Evolutionary conservation across 139 green algal species (phyloP).

Genomic region (Prasinococcaceae sp.): DNA sequence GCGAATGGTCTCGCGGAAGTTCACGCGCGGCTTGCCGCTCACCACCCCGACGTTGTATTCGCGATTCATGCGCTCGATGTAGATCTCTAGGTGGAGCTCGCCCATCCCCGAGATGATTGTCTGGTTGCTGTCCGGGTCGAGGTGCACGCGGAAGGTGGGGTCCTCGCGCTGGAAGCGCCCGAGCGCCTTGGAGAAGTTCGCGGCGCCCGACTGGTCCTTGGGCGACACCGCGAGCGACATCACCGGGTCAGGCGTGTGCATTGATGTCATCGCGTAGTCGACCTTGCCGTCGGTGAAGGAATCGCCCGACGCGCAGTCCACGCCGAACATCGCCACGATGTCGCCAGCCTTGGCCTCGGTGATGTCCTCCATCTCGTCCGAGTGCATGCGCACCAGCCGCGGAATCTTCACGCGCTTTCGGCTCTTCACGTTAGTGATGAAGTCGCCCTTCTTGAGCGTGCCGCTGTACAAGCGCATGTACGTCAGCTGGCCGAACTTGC

Average conservation of each 20-base stretch:
- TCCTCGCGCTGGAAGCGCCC: slow-evolving; percentile 85
- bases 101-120: slow-evolving; percentile 91
- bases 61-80: slow-evolving; percentile 89
- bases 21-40: slow-evolving; percentile 37
- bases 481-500: slow-evolving; percentile 91
- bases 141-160: slow-evolving; percentile 83
- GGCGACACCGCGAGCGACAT: slow-evolving; percentile 89
- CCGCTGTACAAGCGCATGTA: slow-evolving; percentile 92
- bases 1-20: slow-evolving; percentile 89
- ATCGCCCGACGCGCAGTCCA: slow-evolving; percentile 81
- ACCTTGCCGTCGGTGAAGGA: slow-evolving; percentile 81
- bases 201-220: too few relatives aligned
- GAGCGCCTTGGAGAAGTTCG: slow-evolving; percentile 39
- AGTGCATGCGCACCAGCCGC: slow-evolving; percentile 28
- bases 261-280: slow-evolving; percentile 70
- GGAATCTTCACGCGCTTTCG: slow-evolving; percentile 47
- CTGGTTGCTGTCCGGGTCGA: slow-evolving; percentile 41
- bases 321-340: slow-evolving; percentile 96
- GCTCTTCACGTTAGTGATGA: slow-evolving; percentile 28
- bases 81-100: slow-evolving; percentile 96
- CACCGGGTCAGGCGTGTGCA: slow-evolving; percentile 89
- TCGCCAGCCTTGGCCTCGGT: slow-evolving; percentile 54
- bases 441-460: slow-evolving; percentile 33
- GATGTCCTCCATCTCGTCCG: slow-evolving; percentile 51
- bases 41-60: slow-evolving; percentile 76